These are phyloP conservation scores for Ustulina deusta DNA, from an alignment of 2,329 filamentous ascomycete genomes.

Conservation along the genomic window DNA sequence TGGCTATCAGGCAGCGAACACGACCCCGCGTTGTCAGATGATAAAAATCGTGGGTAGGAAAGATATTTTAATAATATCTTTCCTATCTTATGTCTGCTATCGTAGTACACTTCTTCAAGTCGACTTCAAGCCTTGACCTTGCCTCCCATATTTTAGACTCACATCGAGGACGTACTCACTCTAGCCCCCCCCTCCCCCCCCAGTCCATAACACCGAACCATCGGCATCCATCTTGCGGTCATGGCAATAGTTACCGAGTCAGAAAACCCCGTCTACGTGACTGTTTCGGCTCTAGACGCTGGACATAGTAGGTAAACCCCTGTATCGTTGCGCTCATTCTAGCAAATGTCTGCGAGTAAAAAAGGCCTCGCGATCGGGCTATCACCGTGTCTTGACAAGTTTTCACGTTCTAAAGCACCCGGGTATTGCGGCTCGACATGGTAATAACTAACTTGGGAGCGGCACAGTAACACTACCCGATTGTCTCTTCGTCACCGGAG, in stretches of 20 bases:
- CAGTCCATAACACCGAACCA: neutral
- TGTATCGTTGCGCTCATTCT: neutral
- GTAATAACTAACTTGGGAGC: neutral
- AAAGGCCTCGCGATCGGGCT: neutral
- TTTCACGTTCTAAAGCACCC: neutral
- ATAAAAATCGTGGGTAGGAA: too few species aligned
- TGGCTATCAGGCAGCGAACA: too few species aligned
- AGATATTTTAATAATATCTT: too few species aligned
- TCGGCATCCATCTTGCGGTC: neutral
- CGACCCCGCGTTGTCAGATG: too few species aligned
- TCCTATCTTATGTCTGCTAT: neutral
- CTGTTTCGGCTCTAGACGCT: conserved; percentile 54
- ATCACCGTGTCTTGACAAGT: neutral
- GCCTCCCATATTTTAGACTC: neutral
- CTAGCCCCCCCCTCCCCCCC: too few species aligned
- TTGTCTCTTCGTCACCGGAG: conserved; percentile 58
- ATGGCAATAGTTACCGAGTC: conserved; percentile 17
- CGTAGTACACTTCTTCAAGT: neutral
- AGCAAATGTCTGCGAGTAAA: neutral
- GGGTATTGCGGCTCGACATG: neutral
- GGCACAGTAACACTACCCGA: conserved; percentile 59
- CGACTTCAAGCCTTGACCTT: neutral
- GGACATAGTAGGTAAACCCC: conserved; percentile 48
- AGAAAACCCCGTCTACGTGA: conserved; percentile 46
- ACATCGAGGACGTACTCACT: neutral